Evolutionary conservation across 495 filamentous ascomycete species (phyloP).

Genomic region (Aspergillus bridgeri): DNA sequence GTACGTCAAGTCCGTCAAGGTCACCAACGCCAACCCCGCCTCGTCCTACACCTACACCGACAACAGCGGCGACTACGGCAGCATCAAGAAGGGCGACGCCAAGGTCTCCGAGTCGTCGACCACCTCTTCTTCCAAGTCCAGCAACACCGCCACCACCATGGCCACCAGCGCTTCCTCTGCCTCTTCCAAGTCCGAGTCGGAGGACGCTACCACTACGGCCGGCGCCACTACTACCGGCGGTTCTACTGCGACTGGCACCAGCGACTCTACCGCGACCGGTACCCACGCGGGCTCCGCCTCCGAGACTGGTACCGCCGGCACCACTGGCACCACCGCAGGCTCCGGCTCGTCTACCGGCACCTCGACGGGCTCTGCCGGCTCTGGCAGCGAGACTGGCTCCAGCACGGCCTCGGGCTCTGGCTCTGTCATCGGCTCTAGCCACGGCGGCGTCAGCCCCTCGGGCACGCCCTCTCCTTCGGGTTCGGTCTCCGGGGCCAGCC

Average conservation of each 20-base stretch:
- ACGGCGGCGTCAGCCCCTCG: conserved; percentile 4
- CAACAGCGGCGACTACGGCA: conserved; percentile 31
- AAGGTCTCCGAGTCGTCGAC: conserved; percentile 6
- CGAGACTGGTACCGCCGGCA: not conserved
- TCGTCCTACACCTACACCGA: conserved; percentile 35
- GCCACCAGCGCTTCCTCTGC: conserved; percentile 10
- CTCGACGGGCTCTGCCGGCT: not conserved
- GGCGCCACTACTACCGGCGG: conserved; percentile 6
- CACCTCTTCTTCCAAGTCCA: conserved; percentile 6
- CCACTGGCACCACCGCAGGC: conserved; percentile 5
- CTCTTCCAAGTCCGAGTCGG: conserved; percentile 6
- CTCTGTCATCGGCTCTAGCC: conserved; percentile 20
- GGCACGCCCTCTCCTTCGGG: conserved; percentile 8
- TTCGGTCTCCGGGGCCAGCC: conserved; percentile 18
- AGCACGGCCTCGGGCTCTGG: conserved; percentile 20
- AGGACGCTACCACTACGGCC: conserved; percentile 6
- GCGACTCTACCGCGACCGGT: conserved; percentile 4
- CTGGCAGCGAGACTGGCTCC: not conserved
- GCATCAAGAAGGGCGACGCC: conserved; percentile 30
- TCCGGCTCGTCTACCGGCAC: conserved; percentile 13
- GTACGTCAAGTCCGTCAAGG: conserved; percentile 53
- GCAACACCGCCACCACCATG: conserved; percentile 8
- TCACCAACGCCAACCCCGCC: conserved; percentile 37
- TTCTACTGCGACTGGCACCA: conserved; percentile 3
- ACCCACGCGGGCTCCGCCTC: conserved; percentile 9